A percentile compares a stretch with the other conserved stretches of the same genome.
These are phyloP conservation scores for Talaromyces sp. DNA, from an alignment of 2,329 filamentous ascomycete species.

Conservation along the genomic window DNA sequence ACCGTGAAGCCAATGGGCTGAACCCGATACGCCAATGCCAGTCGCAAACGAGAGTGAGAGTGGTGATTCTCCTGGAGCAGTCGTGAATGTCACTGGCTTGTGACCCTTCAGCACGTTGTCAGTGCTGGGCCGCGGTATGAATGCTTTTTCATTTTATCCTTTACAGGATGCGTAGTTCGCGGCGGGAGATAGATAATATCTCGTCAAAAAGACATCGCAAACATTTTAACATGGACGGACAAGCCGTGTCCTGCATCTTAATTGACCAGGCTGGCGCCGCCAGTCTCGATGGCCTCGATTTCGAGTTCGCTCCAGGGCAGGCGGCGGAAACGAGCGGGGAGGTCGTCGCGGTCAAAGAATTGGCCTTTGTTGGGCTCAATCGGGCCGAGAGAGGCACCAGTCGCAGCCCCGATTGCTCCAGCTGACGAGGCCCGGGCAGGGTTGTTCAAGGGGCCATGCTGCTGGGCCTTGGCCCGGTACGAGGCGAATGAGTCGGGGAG, in stretches of 20 bases:
- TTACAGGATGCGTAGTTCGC: background rate
- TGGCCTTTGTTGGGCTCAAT: constrained; percentile 67
- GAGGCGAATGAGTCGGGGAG: constrained; percentile 59
- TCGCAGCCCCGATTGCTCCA: constrained; percentile 52
- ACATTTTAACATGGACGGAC: background rate
- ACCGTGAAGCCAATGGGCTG: background rate
- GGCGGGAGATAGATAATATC: background rate
- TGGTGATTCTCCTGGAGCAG: background rate
- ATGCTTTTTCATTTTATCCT: background rate
- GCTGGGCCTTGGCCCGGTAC: constrained; percentile 60
- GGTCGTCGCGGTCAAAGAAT: constrained; percentile 84
- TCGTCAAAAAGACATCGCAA: background rate
- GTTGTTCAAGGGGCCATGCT: constrained; percentile 56
- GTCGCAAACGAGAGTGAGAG: background rate
- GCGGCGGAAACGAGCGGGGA: constrained; percentile 78
- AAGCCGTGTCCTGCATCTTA: constrained; percentile 25
- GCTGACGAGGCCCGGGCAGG: constrained; percentile 28
- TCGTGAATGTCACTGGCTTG: background rate
- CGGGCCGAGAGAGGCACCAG: constrained; percentile 68
- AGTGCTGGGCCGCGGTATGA: background rate
- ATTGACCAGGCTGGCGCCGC: constrained; percentile 67
- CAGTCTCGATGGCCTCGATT: constrained; percentile 94
- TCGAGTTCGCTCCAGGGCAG: constrained; percentile 70
- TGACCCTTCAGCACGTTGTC: background rate
- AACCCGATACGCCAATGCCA: background rate